Percentiles rank a stretch among this genome's conserved stretches.
Conservation (phyloP, 2,329 filamentous ascomycete species). For the Curvularia eragrostidis region DNA sequence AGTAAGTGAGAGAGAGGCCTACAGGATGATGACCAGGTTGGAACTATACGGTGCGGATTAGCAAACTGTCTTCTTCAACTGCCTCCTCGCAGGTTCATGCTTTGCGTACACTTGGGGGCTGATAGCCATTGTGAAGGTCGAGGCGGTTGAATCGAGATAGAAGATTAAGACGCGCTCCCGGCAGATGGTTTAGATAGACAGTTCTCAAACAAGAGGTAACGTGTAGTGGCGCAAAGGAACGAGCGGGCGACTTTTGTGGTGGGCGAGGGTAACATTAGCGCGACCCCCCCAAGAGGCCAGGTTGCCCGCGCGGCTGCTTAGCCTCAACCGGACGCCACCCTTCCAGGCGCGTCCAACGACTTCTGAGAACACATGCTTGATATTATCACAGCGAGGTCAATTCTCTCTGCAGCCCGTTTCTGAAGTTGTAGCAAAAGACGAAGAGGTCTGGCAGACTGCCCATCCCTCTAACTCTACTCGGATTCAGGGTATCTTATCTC, state of each 20-base stretch:
- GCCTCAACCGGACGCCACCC: slow-evolving; percentile 22
- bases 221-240: slow-evolving; percentile 18
- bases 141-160: background rate
- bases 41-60: slow-evolving; percentile 39
- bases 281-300: slow-evolving; percentile 42
- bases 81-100: background rate
- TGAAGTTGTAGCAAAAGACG: background rate
- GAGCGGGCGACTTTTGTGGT: slow-evolving; percentile 34
- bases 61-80: slow-evolving; percentile 22
- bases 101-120: slow-evolving; percentile 47
- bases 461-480: slow-evolving; percentile 7
- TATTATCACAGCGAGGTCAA: background rate
- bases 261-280: slow-evolving; percentile 26
- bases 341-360: slow-evolving; percentile 36
- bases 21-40: slow-evolving; percentile 51
- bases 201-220: slow-evolving; percentile 4
- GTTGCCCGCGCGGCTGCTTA: slow-evolving; percentile 28
- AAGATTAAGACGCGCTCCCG: background rate
- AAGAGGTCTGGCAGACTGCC: background rate
- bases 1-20: slow-evolving; percentile 18
- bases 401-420: background rate
- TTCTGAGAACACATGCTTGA: slow-evolving; percentile 36
- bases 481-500: slow-evolving; percentile 37
- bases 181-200: slow-evolving; percentile 1
- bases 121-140: slow-evolving; percentile 42